Conservation (phyloP, 495 filamentous ascomycete genomes). For the Penicillium bialowiezense region DNA sequence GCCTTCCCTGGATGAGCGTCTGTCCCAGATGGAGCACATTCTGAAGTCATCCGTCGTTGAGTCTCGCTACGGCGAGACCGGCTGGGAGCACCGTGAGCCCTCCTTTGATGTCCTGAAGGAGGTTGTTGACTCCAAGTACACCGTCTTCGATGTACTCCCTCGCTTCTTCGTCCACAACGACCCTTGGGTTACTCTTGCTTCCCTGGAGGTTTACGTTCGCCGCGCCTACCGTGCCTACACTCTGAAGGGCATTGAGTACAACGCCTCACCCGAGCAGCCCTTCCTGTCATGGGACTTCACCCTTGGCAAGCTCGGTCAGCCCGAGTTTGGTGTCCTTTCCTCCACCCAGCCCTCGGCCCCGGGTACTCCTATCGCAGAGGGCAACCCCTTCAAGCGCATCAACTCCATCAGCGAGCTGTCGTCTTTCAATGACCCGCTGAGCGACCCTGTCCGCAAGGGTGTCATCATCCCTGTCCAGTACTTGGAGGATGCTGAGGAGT, state of each 20-base stretch:
- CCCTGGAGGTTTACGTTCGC: slow-evolving; percentile 93
- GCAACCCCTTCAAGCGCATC: slow-evolving; percentile 70
- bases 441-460: slow-evolving; percentile 84
- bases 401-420: slow-evolving; percentile 96
- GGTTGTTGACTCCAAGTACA: slow-evolving; percentile 97
- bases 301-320: slow-evolving; percentile 84
- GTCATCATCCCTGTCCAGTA: slow-evolving; percentile 91
- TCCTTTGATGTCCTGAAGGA: slow-evolving; percentile 85
- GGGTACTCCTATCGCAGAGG: slow-evolving; percentile 68
- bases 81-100: slow-evolving; percentile 94
- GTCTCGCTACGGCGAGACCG: slow-evolving; percentile 93
- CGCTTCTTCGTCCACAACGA: slow-evolving; percentile 93
- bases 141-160: slow-evolving; percentile 92
- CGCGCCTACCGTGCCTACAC: slow-evolving; percentile 95
- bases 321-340: slow-evolving; percentile 78
- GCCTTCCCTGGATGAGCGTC: slow-evolving; percentile 91
- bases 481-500: slow-evolving; percentile 89
- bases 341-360: slow-evolving; percentile 79
- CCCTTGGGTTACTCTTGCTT: slow-evolving; percentile 90
- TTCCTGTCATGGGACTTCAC: slow-evolving; percentile 94
- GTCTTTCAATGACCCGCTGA: slow-evolving; percentile 63
- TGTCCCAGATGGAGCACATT: slow-evolving; percentile 97
- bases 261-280: slow-evolving; percentile 72
- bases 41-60: slow-evolving; percentile 95
- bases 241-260: slow-evolving; percentile 83